These are phyloP conservation scores for Lipomyces yamanashiensis DNA, from an alignment of 805 yeast genomes.

Conservation along the genomic window DNA sequence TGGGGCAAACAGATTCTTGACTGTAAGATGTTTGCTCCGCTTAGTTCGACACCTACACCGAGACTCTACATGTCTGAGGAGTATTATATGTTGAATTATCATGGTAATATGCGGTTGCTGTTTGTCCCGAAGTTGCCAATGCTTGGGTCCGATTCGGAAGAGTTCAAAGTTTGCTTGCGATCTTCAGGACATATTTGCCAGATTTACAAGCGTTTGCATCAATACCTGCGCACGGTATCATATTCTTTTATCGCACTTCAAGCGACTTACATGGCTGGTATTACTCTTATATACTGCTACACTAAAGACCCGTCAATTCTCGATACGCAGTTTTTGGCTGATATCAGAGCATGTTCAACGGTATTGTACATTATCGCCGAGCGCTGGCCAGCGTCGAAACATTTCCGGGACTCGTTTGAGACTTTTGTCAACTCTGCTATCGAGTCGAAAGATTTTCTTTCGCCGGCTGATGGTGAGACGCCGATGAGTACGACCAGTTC, in stretches of 20 bases:
- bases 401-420: slow-evolving; percentile 34
- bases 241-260: slow-evolving; percentile 34
- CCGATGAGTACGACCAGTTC: background rate
- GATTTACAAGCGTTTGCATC: slow-evolving; percentile 34
- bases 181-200: slow-evolving; percentile 35
- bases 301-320: slow-evolving; percentile 32
- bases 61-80: slow-evolving; percentile 28
- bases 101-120: slow-evolving; percentile 29
- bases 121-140: slow-evolving; percentile 34
- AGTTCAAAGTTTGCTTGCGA: slow-evolving; percentile 28
- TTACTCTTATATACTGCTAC: slow-evolving; percentile 34
- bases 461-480: slow-evolving; percentile 1
- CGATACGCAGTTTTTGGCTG: slow-evolving; percentile 31
- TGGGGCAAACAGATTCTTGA: slow-evolving; percentile 26
- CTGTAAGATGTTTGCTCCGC: slow-evolving; percentile 22
- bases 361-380: slow-evolving; percentile 33
- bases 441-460: slow-evolving; percentile 21
- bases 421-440: slow-evolving; percentile 29
- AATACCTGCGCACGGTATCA: slow-evolving; percentile 29
- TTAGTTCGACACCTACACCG: slow-evolving; percentile 29
- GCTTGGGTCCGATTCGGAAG: slow-evolving; percentile 32
- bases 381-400: slow-evolving; percentile 36
- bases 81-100: slow-evolving; percentile 33
- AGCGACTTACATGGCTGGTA: slow-evolving; percentile 36
- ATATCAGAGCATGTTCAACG: slow-evolving; percentile 33